These are phyloP conservation scores for Luzula sylvatica DNA, from an alignment of 176 grass and related monocot species.

Conservation along the genomic window DNA sequence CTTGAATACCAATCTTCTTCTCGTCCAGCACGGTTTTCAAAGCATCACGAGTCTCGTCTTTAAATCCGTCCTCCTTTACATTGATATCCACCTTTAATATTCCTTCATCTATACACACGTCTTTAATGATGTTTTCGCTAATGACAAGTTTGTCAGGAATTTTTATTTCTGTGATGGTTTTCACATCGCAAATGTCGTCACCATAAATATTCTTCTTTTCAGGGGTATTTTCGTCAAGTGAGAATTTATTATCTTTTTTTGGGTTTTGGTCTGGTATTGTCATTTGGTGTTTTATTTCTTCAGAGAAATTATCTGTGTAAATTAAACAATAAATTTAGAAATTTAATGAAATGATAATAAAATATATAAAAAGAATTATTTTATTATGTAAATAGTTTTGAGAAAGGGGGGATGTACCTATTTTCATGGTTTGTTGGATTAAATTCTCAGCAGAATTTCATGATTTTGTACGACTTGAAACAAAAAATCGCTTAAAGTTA, in stretches of 20 bases:
- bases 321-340: too few species aligned
- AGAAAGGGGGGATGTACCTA: too few species aligned
- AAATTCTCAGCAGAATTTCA: too few species aligned
- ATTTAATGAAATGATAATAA: too few species aligned
- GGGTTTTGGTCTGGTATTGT: constrained; percentile 10
- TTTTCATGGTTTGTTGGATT: too few species aligned
- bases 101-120: constrained; percentile 72
- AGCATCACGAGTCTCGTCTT: constrained; percentile 15
- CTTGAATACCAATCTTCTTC: constrained; percentile 9
- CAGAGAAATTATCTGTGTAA: constrained; percentile 10
- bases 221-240: background rate
- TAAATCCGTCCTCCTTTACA: background rate
- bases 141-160: constrained; percentile 30
- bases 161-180: constrained; percentile 63
- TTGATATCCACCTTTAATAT: background rate
- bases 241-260: constrained; percentile 12
- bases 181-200: constrained; percentile 49
- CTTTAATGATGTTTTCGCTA: constrained; percentile 55
- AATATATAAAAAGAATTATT: too few species aligned
- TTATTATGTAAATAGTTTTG: too few species aligned
- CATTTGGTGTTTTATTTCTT: background rate
- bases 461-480: too few species aligned
- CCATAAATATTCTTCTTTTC: constrained; percentile 12
- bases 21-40: background rate
- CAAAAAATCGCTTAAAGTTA: too few species aligned